A percentile compares a stretch with the other conserved stretches of the same genome.
Conservation (phyloP, 208 protist species). For the Angomonas desouzai region DNA sequence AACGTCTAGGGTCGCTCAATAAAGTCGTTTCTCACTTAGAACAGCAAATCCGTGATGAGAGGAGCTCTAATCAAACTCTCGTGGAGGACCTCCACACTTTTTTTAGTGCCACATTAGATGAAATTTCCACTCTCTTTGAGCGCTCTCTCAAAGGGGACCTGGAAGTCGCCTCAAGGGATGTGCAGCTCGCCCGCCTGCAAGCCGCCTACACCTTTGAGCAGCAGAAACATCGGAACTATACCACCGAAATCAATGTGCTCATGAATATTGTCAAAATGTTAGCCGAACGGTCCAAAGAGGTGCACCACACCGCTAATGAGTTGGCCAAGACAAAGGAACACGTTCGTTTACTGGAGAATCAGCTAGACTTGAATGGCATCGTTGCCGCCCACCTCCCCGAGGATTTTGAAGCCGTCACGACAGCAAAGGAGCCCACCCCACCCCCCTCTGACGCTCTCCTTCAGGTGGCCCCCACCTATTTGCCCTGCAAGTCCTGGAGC, state of each 20-base stretch:
- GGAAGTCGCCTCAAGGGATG: conserved; percentile 27
- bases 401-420: neutral
- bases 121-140: conserved; percentile 22
- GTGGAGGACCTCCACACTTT: conserved; percentile 37
- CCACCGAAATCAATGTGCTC: conserved; percentile 54
- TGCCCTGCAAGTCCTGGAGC: conserved; percentile 62
- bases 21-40: conserved; percentile 24
- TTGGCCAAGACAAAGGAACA: conserved; percentile 42
- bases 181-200: conserved; percentile 47
- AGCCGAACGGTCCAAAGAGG: conserved; percentile 40
- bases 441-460: conserved; percentile 12
- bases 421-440: neutral
- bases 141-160: conserved; percentile 46
- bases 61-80: conserved; percentile 26
- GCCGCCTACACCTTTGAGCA: conserved; percentile 43
- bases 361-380: conserved; percentile 60
- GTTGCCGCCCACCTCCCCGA: conserved; percentile 26
- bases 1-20: neutral
- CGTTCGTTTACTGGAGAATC: conserved; percentile 61
- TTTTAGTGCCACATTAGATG: conserved; percentile 21
- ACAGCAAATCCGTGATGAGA: conserved; percentile 10
- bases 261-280: conserved; percentile 62
- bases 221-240: conserved; percentile 28
- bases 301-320: conserved; percentile 29
- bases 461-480: conserved; percentile 59